Conservation (phyloP, 257 asterid genomes). For the Solanum piurae region DNA sequence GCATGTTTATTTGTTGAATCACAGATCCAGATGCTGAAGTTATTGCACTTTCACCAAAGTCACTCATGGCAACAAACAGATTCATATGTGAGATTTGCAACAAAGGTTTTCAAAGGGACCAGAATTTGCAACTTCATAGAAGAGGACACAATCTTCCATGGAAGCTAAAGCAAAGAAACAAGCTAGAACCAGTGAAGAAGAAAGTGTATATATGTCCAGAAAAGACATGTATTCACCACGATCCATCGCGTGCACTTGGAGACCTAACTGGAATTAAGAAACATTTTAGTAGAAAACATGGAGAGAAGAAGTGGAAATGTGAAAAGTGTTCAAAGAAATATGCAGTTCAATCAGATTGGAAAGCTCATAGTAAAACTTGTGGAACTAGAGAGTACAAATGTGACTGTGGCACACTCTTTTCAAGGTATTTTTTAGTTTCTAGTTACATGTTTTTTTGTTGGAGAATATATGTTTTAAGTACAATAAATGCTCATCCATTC, state of each 20-base stretch:
- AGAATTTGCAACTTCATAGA: constrained; percentile 84
- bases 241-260: constrained; percentile 74
- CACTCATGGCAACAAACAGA: constrained; percentile 85
- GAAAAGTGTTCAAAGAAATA: constrained; percentile 86
- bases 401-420: constrained; percentile 92
- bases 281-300: constrained; percentile 85
- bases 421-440: constrained; percentile 42
- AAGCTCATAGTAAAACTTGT: constrained; percentile 91
- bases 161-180: constrained; percentile 76
- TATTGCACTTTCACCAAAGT: constrained; percentile 70
- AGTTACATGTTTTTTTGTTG: neutral
- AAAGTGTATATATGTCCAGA: constrained; percentile 91
- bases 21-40: constrained; percentile 97
- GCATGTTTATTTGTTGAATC: neutral
- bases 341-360: constrained; percentile 93
- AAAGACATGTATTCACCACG: constrained; percentile 80
- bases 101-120: constrained; percentile 91
- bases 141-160: constrained; percentile 93
- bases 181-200: constrained; percentile 46
- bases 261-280: constrained; percentile 90
- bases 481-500: neutral
- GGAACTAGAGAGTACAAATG: constrained; percentile 96
- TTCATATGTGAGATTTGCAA: constrained; percentile 90
- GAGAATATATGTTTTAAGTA: neutral
- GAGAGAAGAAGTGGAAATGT: constrained; percentile 95